Conservation (phyloP, 1,284 basidiomycete genomes). For the Exobasidium rhododendri region DNA sequence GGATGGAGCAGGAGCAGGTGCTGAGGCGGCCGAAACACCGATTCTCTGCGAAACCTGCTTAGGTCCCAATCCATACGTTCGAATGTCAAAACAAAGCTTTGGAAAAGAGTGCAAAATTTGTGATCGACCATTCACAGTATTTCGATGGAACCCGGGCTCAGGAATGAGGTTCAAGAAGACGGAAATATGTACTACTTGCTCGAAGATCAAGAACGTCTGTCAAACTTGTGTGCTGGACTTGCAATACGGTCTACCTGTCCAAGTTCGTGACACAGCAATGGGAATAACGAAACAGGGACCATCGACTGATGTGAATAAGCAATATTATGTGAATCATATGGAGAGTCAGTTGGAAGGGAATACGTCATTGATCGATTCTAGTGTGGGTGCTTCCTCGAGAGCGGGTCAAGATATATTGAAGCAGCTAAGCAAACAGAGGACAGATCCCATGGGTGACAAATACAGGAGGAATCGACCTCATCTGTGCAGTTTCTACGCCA, state of each 20-base stretch:
- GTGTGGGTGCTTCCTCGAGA: conserved; percentile 38
- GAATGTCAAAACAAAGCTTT: conserved; percentile 87
- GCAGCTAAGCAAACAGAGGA: conserved; percentile 72
- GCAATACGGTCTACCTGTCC: conserved; percentile 91
- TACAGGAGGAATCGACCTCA: conserved; percentile 95
- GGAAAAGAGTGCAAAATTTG: conserved; percentile 91
- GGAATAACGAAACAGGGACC: conserved; percentile 83
- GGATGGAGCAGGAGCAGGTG: conserved; percentile 62
- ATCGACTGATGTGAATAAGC: conserved; percentile 86
- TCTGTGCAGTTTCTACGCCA: conserved; percentile 90
- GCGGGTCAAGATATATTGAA: conserved; percentile 90
- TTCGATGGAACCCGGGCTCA: conserved; percentile 92
- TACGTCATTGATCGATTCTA: conserved; percentile 35
- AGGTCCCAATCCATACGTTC: conserved; percentile 55
- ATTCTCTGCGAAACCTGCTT: conserved; percentile 63
- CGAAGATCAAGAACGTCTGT: conserved; percentile 98
- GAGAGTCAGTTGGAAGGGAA: conserved; percentile 60
- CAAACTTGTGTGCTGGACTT: conserved; percentile 93
- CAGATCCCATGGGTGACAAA: conserved; percentile 62
- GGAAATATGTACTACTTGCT: conserved; percentile 96
- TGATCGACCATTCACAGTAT: conserved; percentile 85
- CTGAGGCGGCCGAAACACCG: conserved; percentile 85
- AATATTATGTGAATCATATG: conserved; percentile 72
- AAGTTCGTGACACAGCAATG: conserved; percentile 93
- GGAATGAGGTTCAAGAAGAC: conserved; percentile 95